Evolutionary conservation across 1,139 yeast species (phyloP).

Genomic region (Torulaspora pretoriensis): DNA sequence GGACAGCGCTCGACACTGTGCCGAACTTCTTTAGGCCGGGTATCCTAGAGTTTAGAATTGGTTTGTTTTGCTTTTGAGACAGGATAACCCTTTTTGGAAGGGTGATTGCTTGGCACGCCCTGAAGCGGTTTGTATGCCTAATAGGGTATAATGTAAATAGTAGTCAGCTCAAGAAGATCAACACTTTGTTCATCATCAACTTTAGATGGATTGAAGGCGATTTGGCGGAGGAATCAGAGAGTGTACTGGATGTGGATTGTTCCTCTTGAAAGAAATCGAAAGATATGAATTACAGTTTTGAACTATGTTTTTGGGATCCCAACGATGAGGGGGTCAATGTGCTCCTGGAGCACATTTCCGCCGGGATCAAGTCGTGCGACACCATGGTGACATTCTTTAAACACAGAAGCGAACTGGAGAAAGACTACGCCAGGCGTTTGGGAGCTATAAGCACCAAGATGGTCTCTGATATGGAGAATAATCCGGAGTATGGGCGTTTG

Average conservation of each 20-base stretch:
- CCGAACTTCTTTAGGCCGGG: not conserved
- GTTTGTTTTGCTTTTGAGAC: not conserved
- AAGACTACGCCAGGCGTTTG: slow-evolving; percentile 34
- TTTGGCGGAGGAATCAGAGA: not conserved
- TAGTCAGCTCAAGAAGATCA: too few relatives aligned
- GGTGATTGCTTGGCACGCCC: not conserved
- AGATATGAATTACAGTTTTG: slow-evolving; percentile 28
- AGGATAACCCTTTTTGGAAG: not conserved
- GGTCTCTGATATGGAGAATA: slow-evolving; percentile 18
- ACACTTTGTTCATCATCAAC: too few relatives aligned
- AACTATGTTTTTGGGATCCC: slow-evolving; percentile 37
- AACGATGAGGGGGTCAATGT: slow-evolving; percentile 33
- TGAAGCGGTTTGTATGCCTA: not conserved
- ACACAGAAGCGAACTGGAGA: slow-evolving; percentile 32
- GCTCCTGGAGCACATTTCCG: slow-evolving; percentile 29
- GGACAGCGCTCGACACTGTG: slow-evolving; percentile 4
- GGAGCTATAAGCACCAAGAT: slow-evolving; percentile 33
- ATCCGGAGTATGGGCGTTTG: slow-evolving; percentile 32
- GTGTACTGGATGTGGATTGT: not conserved
- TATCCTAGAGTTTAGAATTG: not conserved
- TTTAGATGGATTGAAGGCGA: too few relatives aligned
- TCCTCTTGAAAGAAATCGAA: not conserved
- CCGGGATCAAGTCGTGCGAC: slow-evolving; percentile 30
- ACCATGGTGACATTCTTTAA: slow-evolving; percentile 29
- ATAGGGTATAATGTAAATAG: slow-evolving; percentile 6